Base-by-base conservation (phyloP, 2,329 filamentous ascomycete genomes). In the Clonostachys sp. region DNA sequence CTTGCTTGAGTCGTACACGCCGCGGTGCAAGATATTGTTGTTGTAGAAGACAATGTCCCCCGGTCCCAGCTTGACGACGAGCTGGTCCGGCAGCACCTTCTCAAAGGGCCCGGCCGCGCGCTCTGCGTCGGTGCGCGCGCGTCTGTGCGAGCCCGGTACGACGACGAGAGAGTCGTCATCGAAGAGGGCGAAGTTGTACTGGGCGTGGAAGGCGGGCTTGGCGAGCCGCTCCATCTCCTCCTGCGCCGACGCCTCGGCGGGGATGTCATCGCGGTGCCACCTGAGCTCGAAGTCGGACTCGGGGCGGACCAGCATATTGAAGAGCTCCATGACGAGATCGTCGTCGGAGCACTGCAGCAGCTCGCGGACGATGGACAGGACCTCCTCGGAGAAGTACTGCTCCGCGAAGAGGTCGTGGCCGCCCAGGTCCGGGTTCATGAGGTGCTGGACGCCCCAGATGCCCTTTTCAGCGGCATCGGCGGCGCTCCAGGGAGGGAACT, bases 401-500 rank as follows among this genome's bases (percentile, higher is more conserved):
- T 72, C 63, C 6, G 83, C 78, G 65, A 91, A 95, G 4, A 74
- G 62, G 4, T 73, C 64, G 50, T 80, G 74, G 46, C 79, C 77
- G 0, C 82, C 78, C 55, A 92, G 80, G 2, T 75, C 71, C 0
- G 89, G 89, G 64, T 91, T 85, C 58, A 95, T 74, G 6, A 95
- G 77, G 65, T 91, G 87, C 72, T 95, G 90, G 4, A 95, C 86
- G 53, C 89, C 90, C 91, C 90, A 95, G 65, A 95, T 95, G 17
- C 89, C 89, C 45, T 75, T 64, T 4, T 71, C 66, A 2, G 70
- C 66, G 0, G 73, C 70, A 2, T 75, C 70, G 44, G 74, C 72
- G n/a, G 73, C 73, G 5, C 78, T 72, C 90, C 90, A 95, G 0
- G 91, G 91, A 1, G 90, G 91, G 69, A 95, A 96, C 67, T 95